These are phyloP conservation scores for Pseudogymnoascus sp. DNA, from an alignment of 2,329 filamentous ascomycete species.

Conservation along the genomic window DNA sequence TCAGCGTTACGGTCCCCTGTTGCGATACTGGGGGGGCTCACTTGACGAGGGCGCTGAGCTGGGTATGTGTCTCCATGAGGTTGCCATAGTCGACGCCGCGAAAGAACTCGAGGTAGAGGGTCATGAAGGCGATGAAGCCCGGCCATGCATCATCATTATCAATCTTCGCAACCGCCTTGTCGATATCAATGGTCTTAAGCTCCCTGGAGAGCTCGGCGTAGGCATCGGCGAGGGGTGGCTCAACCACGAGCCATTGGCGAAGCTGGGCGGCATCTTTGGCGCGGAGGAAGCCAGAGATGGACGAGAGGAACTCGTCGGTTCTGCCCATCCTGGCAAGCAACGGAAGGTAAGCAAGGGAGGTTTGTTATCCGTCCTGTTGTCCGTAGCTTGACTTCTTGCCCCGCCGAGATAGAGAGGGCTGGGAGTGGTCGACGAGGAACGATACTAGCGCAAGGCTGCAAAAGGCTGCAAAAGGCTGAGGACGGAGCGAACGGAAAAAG, in stretches of 20 bases:
- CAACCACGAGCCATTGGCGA: slow-evolving; percentile 64
- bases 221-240: slow-evolving; percentile 58
- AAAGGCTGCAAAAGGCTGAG: slow-evolving; percentile 7
- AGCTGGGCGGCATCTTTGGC: slow-evolving; percentile 57
- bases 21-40: slow-evolving; percentile 36
- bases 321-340: slow-evolving; percentile 44
- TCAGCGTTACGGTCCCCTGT: slow-evolving; percentile 9
- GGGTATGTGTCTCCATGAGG: slow-evolving; percentile 64
- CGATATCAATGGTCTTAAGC: slow-evolving; percentile 55
- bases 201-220: slow-evolving; percentile 64
- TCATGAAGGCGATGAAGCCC: slow-evolving; percentile 70
- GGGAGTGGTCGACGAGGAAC: neutral
- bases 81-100: slow-evolving; percentile 72
- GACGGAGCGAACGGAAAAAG: neutral
- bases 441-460: slow-evolving; percentile 2
- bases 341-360: neutral
- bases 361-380: neutral
- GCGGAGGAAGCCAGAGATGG: slow-evolving; percentile 55
- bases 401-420: neutral
- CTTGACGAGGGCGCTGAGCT: slow-evolving; percentile 68
- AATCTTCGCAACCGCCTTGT: slow-evolving; percentile 53
- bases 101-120: slow-evolving; percentile 73
- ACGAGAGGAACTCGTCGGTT: slow-evolving; percentile 59
- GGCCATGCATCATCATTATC: slow-evolving; percentile 64
- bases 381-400: neutral